A percentile compares a stretch with the other conserved stretches of the same genome.
Conservation (phyloP, 441 rosid genomes). For the Oxalis stricta region DNA sequence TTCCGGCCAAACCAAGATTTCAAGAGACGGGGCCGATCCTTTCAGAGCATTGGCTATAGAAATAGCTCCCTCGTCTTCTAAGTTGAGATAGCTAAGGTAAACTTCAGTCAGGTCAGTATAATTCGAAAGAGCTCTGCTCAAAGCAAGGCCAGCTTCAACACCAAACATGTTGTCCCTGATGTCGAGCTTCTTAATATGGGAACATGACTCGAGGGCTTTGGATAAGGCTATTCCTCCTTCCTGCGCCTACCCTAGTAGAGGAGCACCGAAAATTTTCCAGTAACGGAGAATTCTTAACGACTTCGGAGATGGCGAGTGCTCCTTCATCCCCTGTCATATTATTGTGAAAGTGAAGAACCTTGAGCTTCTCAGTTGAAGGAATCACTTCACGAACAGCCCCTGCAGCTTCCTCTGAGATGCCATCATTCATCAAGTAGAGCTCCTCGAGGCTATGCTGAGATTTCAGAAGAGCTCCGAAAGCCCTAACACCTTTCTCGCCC, state of each 20-base stretch:
- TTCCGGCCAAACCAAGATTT: conserved; percentile 88
- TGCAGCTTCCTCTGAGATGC: conserved; percentile 93
- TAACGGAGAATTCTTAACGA: conserved; percentile 45
- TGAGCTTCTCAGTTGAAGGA: conserved; percentile 70
- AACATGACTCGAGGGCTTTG: conserved; percentile 52
- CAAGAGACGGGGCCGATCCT: conserved; percentile 53
- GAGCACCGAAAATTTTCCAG: conserved; percentile 76
- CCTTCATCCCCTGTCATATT: conserved; percentile 93
- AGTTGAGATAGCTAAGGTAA: conserved; percentile 69
- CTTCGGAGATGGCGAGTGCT: conserved; percentile 58
- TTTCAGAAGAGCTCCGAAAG: conserved; percentile 55
- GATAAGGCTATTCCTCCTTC: conserved; percentile 76
- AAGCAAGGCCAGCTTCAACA: conserved; percentile 60
- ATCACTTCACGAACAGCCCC: conserved; percentile 62
- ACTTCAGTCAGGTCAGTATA: conserved; percentile 43
- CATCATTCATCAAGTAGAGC: conserved; percentile 75
- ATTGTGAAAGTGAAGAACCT: conserved; percentile 71
- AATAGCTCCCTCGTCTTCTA: conserved; percentile 67
- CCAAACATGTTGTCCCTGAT: conserved; percentile 88
- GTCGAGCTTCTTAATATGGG: conserved; percentile 61
- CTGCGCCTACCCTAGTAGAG: conserved; percentile 63
- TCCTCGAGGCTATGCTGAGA: conserved; percentile 67
- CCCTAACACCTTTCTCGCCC: conserved; percentile 95
- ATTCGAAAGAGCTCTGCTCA: conserved; percentile 54
- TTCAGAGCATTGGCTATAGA: conserved; percentile 49